Percentiles rank a stretch among this genome's conserved stretches.
Evolutionary conservation across 176 grass and related monocot genomes (phyloP).

Genomic region (Pontederia crassipes): DNA sequence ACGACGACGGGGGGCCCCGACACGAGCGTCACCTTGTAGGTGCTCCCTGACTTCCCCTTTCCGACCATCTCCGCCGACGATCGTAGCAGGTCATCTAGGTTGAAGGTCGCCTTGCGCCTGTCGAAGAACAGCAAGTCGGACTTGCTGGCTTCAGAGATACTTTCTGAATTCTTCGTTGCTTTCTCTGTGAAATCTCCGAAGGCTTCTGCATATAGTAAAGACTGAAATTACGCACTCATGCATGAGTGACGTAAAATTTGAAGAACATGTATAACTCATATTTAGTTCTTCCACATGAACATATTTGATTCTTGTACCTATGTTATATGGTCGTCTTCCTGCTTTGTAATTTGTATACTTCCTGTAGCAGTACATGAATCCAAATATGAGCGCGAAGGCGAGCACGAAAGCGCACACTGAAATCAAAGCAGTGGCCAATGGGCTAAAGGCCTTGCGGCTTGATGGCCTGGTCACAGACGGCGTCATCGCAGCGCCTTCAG

Average conservation of each 20-base stretch:
- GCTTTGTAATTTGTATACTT: constrained; percentile 26
- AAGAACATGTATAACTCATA: not conserved
- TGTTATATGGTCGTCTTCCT: constrained; percentile 26
- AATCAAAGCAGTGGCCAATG: constrained; percentile 42
- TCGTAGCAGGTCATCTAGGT: constrained; percentile 48
- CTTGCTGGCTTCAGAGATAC: constrained; percentile 5
- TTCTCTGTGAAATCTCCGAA: constrained; percentile 38
- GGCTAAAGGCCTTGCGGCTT: constrained; percentile 6
- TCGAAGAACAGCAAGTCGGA: constrained; percentile 50
- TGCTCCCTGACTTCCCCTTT: constrained; percentile 68
- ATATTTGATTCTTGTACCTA: constrained; percentile 29
- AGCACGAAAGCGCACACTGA: constrained; percentile 33
- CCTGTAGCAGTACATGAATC: constrained; percentile 41
- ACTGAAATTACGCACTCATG: not conserved
- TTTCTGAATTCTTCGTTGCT: constrained; percentile 23
- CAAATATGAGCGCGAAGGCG: constrained; percentile 36
- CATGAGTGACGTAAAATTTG: not conserved
- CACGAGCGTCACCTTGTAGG: constrained; percentile 50
- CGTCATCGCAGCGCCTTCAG: not conserved
- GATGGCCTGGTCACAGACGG: not conserved
- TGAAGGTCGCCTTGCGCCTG: constrained; percentile 34
- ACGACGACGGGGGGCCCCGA: constrained; percentile 34
- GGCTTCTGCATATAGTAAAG: constrained; percentile 9
- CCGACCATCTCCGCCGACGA: constrained; percentile 68
- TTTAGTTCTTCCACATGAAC: not conserved